Evolutionary conservation across 306 rosid species (phyloP).

Genomic region (Rosa multiflora): DNA sequence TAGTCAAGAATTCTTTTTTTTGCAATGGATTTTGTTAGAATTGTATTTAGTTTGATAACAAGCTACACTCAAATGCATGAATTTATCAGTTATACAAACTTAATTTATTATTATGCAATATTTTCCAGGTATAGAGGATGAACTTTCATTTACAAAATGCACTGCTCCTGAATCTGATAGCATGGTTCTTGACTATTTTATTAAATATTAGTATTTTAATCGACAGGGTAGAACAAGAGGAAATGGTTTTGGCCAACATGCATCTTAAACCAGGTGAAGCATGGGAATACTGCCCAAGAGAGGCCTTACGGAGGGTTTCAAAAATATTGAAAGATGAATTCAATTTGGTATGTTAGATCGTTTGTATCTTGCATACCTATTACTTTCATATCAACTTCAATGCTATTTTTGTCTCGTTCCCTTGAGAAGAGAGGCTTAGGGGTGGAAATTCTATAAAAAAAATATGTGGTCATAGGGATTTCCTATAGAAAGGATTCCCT

Average conservation of each 20-base stretch:
- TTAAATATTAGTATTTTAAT: slow-evolving; percentile 21
- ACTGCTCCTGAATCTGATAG: not conserved
- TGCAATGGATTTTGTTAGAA: too few species aligned
- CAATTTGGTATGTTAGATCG: slow-evolving; percentile 58
- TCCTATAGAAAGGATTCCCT: not conserved
- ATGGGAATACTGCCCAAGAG: slow-evolving; percentile 96
- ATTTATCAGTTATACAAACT: not conserved
- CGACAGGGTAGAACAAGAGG: slow-evolving; percentile 73
- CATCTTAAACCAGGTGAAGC: slow-evolving; percentile 67
- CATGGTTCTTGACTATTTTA: not conserved
- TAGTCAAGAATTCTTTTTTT: too few species aligned
- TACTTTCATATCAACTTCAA: slow-evolving; percentile 9
- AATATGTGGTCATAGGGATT: not conserved
- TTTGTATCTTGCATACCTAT: slow-evolving; percentile 12
- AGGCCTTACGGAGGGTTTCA: slow-evolving; percentile 63
- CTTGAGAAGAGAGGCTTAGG: not conserved
- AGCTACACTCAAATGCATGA: not conserved
- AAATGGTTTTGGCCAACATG: slow-evolving; percentile 86
- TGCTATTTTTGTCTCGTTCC: not conserved
- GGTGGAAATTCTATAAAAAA: not conserved
- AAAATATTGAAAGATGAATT: slow-evolving; percentile 83
- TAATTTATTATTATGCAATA: not conserved
- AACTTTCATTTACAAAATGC: not conserved
- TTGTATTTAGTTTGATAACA: not conserved
- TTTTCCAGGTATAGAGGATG: not conserved